Percentiles rank a stretch among this genome's conserved stretches.
These are phyloP conservation scores for Phytomonas sp. DNA, from an alignment of 208 protist genomes.

Conservation along the genomic window DNA sequence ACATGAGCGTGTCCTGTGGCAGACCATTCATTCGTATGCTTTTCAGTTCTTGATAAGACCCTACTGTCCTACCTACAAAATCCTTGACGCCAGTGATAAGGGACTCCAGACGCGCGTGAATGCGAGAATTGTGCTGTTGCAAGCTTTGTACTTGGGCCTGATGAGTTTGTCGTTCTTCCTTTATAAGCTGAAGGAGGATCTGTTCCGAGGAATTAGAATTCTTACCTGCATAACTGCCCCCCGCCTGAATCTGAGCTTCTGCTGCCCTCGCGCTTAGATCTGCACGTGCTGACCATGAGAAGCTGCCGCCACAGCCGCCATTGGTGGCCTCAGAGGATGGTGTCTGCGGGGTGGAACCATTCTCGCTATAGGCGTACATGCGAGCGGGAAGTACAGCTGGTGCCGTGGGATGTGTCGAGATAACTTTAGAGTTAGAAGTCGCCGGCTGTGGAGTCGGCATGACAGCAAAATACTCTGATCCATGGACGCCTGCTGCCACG, in stretches of 20 bases:
- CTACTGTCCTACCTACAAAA: background rate
- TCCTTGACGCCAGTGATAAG: slow-evolving; percentile 27
- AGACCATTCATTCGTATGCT: background rate
- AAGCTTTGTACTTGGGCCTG: slow-evolving; percentile 58
- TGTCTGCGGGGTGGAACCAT: background rate
- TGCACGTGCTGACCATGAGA: background rate
- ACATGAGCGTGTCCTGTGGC: background rate
- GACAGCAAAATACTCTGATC: background rate
- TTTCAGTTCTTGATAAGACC: background rate
- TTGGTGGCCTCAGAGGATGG: background rate
- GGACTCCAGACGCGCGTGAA: slow-evolving; percentile 35
- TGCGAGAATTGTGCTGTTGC: slow-evolving; percentile 60
- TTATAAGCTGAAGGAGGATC: background rate
- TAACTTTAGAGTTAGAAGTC: background rate
- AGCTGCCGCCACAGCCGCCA: background rate
- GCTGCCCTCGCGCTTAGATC: background rate
- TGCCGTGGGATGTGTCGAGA: background rate
- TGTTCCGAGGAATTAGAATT: background rate
- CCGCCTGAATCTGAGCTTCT: background rate
- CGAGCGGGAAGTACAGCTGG: background rate
- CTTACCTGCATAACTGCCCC: background rate
- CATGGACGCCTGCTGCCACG: background rate
- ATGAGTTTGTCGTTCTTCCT: slow-evolving; percentile 40
- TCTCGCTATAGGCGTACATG: background rate
- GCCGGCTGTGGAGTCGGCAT: background rate